phyloP scores from a whole-genome alignment of 495 filamentous ascomycete genomes.

The Geoglossum glabrum region DNA sequence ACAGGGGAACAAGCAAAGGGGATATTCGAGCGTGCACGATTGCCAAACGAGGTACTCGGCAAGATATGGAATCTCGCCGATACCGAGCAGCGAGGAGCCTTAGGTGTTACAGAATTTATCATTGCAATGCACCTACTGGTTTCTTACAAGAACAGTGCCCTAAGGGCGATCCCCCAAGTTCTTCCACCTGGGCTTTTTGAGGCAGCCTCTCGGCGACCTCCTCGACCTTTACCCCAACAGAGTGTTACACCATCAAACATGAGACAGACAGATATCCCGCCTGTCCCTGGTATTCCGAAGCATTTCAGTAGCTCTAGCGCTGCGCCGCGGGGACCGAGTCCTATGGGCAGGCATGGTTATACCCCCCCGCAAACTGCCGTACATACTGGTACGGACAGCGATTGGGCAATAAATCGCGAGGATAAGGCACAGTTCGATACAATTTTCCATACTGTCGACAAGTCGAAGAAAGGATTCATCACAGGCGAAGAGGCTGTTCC shows the following conservation, averaged over 20 bases:
- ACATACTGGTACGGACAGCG: constrained; percentile 41
- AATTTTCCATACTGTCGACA: constrained; percentile 68
- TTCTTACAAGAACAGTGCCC: constrained; percentile 63
- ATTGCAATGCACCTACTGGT: constrained; percentile 95
- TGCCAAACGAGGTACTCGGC: constrained; percentile 78
- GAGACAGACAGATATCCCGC: constrained; percentile 19
- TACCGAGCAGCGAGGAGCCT: constrained; percentile 70
- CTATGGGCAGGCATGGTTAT: constrained; percentile 40
- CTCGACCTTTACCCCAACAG: constrained; percentile 6
- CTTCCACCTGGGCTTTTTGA: constrained; percentile 80
- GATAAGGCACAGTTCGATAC: constrained; percentile 77
- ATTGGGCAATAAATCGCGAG: constrained; percentile 62
- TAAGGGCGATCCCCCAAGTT: constrained; percentile 60
- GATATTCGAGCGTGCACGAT: constrained; percentile 80
- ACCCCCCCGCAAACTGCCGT: constrained; percentile 24
- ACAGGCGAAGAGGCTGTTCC: constrained; percentile 87
- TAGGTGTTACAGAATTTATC: constrained; percentile 85
- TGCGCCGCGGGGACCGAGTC: constrained; percentile 42
- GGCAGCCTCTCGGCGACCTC: constrained; percentile 55
- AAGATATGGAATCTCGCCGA: constrained; percentile 91
- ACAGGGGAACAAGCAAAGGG: constrained; percentile 67
- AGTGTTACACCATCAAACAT: constrained; percentile 9
- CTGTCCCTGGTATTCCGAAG: constrained; percentile 41
- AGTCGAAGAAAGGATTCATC: constrained; percentile 55
- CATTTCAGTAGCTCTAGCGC: constrained; percentile 48